Evolutionary conservation across 768 basidiomycete genomes (phyloP).

Genomic region (Auricularia cornea): DNA sequence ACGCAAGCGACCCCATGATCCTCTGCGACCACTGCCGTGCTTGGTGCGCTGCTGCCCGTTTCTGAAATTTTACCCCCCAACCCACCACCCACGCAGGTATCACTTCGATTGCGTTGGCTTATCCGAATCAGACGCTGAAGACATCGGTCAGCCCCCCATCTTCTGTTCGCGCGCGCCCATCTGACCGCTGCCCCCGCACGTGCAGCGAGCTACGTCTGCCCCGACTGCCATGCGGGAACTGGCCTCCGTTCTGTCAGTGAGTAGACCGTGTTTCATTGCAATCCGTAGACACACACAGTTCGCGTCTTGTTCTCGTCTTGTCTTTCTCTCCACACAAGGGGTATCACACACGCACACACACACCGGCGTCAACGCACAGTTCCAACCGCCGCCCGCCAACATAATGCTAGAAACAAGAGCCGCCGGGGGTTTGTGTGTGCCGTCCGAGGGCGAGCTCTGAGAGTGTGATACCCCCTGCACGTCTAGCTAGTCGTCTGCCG

Average conservation of each 20-base stretch:
- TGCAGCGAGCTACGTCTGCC: slow-evolving; percentile 53
- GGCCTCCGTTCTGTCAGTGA: slow-evolving; percentile 69
- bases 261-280: slow-evolving; percentile 27
- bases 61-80: slow-evolving; percentile 2
- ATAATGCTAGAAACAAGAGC: too few relatives aligned
- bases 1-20: slow-evolving; percentile 80
- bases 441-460: too few relatives aligned
- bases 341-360: too few relatives aligned
- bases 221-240: slow-evolving; percentile 49
- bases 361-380: too few relatives aligned
- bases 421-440: too few relatives aligned
- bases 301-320: too few relatives aligned
- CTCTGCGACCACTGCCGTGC: slow-evolving; percentile 60
- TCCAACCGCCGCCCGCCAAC: too few relatives aligned
- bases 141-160: slow-evolving; percentile 56
- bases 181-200: neutral
- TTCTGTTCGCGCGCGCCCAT: slow-evolving; percentile 5
- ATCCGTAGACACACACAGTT: too few relatives aligned
- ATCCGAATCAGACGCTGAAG: slow-evolving; percentile 55
- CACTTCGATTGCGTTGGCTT: slow-evolving; percentile 74
- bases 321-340: too few relatives aligned
- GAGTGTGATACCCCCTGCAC: too few relatives aligned
- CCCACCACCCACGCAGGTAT: slow-evolving; percentile 45
- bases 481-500: too few relatives aligned
- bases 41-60: slow-evolving; percentile 42